A percentile compares a stretch with the other conserved stretches of the same genome.
Evolutionary conservation across 441 rosid genomes (phyloP).

Genomic region (Gossypium schwendimanii): DNA sequence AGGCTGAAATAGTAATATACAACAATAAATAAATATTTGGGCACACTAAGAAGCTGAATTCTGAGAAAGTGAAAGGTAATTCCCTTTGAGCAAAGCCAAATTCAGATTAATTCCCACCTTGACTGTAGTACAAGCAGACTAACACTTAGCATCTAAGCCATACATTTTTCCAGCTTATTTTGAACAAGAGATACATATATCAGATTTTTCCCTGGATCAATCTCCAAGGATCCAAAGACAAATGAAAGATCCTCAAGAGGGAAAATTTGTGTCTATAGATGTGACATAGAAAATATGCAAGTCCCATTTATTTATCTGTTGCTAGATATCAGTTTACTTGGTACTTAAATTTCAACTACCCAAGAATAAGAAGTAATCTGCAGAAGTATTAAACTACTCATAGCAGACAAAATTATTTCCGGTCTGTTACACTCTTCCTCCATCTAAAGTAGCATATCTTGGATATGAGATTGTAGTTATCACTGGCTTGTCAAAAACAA

Average conservation of each 20-base stretch:
- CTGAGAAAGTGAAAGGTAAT: neutral
- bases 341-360: neutral
- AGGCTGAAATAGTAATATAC: neutral
- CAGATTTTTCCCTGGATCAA: neutral
- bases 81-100: neutral
- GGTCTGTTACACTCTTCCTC: neutral
- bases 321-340: neutral
- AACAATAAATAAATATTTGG: neutral
- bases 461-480: neutral
- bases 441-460: neutral
- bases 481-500: neutral
- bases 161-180: neutral
- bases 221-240: slow-evolving; percentile 2
- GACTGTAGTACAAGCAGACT: neutral
- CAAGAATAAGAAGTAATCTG: neutral
- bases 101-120: neutral
- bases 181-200: neutral
- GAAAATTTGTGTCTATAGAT: neutral
- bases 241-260: neutral
- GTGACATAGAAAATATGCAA: neutral
- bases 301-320: neutral
- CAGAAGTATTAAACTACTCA: neutral
- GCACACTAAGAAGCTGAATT: neutral
- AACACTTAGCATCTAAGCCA: neutral
- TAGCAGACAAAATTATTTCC: neutral